phyloP scores from a whole-genome alignment of 192 early-diverging fungal genomes.

The Entomortierella chlamydospora region DNA sequence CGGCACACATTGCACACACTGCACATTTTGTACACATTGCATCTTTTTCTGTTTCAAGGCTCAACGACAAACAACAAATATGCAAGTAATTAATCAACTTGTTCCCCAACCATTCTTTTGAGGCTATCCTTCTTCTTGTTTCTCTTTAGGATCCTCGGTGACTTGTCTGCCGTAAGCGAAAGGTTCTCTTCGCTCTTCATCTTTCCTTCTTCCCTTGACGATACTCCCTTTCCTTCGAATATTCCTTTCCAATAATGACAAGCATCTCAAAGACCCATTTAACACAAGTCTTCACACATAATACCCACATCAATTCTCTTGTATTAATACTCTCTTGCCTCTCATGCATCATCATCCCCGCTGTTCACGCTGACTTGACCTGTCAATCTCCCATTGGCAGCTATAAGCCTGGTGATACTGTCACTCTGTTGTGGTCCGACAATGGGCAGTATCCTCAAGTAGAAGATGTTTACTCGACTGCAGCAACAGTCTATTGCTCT shows the following conservation, averaged over 20 bases:
- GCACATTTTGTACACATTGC: no score
- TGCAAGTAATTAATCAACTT: neutral
- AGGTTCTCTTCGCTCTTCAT: no score
- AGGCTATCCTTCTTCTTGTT: neutral
- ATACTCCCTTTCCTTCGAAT: neutral
- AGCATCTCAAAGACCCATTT: no score
- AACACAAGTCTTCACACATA: neutral
- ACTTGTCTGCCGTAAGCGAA: neutral
- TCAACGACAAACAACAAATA: no score
- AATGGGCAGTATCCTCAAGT: slow-evolving; percentile 10
- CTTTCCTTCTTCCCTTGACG: neutral
- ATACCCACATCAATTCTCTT: neutral
- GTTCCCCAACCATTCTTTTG: neutral
- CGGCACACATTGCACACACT: no score
- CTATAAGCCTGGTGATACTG: neutral
- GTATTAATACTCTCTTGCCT: neutral
- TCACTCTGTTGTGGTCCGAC: slow-evolving; percentile 3
- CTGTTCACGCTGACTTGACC: slow-evolving; percentile 6
- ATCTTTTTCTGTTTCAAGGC: no score
- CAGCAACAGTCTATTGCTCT: slow-evolving; percentile 7
- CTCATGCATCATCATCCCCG: neutral
- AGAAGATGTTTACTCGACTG: slow-evolving; percentile 15
- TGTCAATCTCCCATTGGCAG: slow-evolving; percentile 12
- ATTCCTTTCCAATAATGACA: no score
- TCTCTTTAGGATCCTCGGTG: no score